Evolutionary conservation across 2,329 filamentous ascomycete species (phyloP), one percentile per base, ranked within the genome.

Genomic region (Trematosphaeria pertusa): DNA sequence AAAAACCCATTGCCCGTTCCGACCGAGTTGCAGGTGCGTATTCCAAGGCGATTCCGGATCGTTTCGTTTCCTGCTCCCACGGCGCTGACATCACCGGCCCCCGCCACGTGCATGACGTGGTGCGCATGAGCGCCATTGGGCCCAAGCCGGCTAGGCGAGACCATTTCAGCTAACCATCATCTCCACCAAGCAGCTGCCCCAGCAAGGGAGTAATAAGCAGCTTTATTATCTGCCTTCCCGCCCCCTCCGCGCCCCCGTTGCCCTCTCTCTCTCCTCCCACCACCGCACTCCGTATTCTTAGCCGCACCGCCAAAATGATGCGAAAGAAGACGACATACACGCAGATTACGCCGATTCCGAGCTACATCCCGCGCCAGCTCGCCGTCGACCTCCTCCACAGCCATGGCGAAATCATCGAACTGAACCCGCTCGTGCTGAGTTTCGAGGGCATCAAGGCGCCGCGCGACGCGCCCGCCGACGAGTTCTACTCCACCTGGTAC

Each of bases 401-500:
- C 54, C 86, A 88, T 69, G 80, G 81, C 66, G 86, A 89, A 64
- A 82, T 88, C 69, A 88, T 88, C 73, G 85, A 82, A 24, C 73
- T 89, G 50, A 88, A 88, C 60, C 86, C 86, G 3, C 81, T 89
- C 38, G 86, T 89, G 20, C 79, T 87, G 48, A 75, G 75, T 28
- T 81, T 86, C 73, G 82, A 82, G 54, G 73, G 83, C 48, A 86
- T 88, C 65, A 76, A 84, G 42, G 84, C 86, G 1, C 86, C 86
- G 20, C 85, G 84, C 72, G 78, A 86, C 71, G 85, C 86, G 54
- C 80, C 83, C 45, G 75, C 84, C 56, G 86, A 89, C 70, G 86
- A 89, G 70, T 89, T 80, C 72, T 89, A 87, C 71, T 84, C 84
- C 52, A 87, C 86, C 21, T 89, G 86, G 86, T 89, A 89, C 68